Percentiles rank a stretch among this genome's conserved stretches.
Evolutionary conservation across 2,329 filamentous ascomycete genomes (phyloP).

Genomic region (Davidsoniella neocaledoniae): DNA sequence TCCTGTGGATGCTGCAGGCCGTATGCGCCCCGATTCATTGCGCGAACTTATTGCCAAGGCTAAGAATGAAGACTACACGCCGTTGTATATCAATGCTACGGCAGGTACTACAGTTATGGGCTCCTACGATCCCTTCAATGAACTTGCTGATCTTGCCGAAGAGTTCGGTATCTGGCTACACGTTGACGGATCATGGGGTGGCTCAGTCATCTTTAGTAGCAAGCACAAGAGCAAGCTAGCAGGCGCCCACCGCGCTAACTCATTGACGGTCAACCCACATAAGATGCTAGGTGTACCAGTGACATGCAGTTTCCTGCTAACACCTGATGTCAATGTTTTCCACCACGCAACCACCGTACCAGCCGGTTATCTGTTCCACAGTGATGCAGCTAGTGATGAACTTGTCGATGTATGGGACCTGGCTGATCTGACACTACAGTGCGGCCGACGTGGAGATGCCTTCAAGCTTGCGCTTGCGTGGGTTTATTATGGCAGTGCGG

Average conservation of each 20-base stretch:
- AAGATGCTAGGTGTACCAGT: conserved; percentile 92
- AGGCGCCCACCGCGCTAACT: conserved; percentile 61
- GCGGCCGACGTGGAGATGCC: conserved; percentile 69
- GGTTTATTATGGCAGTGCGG: conserved; percentile 69
- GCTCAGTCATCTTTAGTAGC: conserved; percentile 61
- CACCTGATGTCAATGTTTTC: conserved; percentile 58
- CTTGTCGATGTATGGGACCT: conserved; percentile 62
- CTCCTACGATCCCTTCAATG: conserved; percentile 65
- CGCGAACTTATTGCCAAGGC: conserved; percentile 44
- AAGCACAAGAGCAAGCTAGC: conserved; percentile 45
- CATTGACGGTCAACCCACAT: conserved; percentile 79
- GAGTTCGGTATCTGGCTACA: conserved; percentile 74
- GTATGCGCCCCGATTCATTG: conserved; percentile 53
- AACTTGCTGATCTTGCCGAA: conserved; percentile 53
- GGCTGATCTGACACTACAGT: conserved; percentile 84
- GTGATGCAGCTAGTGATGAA: conserved; percentile 23
- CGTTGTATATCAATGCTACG: conserved; percentile 90
- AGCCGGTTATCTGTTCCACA: conserved; percentile 74
- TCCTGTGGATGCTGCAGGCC: conserved; percentile 53
- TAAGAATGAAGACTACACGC: conserved; percentile 52
- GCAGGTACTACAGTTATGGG: conserved; percentile 89
- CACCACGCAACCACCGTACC: conserved; percentile 71
- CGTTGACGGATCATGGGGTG: conserved; percentile 85
- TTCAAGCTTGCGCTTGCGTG: conserved; percentile 79
- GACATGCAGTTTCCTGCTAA: conserved; percentile 80